Percentiles rank a stretch among this genome's conserved stretches.
These are phyloP conservation scores for Boletus mariae DNA, from an alignment of 1,284 basidiomycete genomes.

Conservation along the genomic window DNA sequence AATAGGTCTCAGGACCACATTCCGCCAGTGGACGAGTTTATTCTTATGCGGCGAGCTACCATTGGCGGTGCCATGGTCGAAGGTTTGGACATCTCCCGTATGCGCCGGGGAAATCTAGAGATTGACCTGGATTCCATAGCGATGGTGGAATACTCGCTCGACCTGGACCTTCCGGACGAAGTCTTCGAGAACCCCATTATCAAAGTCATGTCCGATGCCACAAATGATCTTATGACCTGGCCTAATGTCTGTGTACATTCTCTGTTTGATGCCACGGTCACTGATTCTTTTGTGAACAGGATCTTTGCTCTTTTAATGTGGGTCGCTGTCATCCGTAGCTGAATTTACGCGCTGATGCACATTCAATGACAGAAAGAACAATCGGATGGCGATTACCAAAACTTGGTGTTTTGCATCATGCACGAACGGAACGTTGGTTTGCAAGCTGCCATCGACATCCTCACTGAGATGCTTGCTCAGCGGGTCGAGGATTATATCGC, in stretches of 20 bases:
- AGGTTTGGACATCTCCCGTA: slow-evolving; percentile 28
- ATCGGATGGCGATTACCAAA: slow-evolving; percentile 48
- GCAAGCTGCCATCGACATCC: slow-evolving; percentile 41
- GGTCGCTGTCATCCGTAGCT: slow-evolving; percentile 8
- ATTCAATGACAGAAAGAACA: slow-evolving; percentile 42
- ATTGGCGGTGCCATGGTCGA: slow-evolving; percentile 46
- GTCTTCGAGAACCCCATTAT: slow-evolving; percentile 42
- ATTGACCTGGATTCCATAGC: slow-evolving; percentile 27
- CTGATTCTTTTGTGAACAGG: slow-evolving; percentile 28
- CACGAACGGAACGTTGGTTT: slow-evolving; percentile 40
- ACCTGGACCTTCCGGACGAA: slow-evolving; percentile 42
- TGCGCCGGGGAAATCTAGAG: background rate
- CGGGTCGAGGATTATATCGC: slow-evolving; percentile 41
- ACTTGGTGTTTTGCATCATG: slow-evolving; percentile 48
- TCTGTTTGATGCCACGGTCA: background rate
- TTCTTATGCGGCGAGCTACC: slow-evolving; percentile 41
- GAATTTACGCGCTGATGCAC: background rate
- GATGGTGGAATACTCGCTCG: slow-evolving; percentile 46
- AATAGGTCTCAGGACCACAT: slow-evolving; percentile 38
- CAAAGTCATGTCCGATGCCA: slow-evolving; percentile 42
- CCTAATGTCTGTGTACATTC: slow-evolving; percentile 39
- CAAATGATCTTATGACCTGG: slow-evolving; percentile 48
- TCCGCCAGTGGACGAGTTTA: slow-evolving; percentile 42
- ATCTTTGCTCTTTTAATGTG: slow-evolving; percentile 48
- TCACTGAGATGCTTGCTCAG: slow-evolving; percentile 42